Evolutionary conservation across 345 rosid species (phyloP), one percentile per base, ranked within the genome.

Genomic region (Boechera divaricarpa): DNA sequence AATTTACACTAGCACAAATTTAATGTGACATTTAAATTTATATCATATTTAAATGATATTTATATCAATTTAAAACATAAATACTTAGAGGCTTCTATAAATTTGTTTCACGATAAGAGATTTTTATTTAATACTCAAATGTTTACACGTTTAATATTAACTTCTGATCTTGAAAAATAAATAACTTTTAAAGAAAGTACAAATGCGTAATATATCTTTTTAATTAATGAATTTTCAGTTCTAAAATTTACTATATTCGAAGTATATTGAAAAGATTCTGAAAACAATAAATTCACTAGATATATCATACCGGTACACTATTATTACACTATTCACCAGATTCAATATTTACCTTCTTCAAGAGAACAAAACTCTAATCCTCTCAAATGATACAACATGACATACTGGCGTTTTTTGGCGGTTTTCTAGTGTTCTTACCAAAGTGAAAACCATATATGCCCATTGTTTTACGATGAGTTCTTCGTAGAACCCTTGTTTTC

Each of bases 401-500:
- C 38, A 7, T 7, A 35, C 38, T 41, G 44, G 44, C 44, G 13
- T 41, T 10, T 41, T 49, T 49, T 18, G 54, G 54, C 54, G 21
- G 24, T 49, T 49, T 49, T 8, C 26, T 16, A 8, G 54, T 7
- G 6, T 21, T 51, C 12, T 21, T 42, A 51, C 59, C 9, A 54
- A 28, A 35, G 38, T 35, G 38, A 6, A 7, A 54, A 54, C 60
- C 60, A 26, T 54, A 9, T 12, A 55, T 5, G 18, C 60, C 36
- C 18, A 55, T 55, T 1, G 36, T 13, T 5, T 28, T 12, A 6
- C 5, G 61, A 31, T 31, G 59, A 11, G n/a, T 6, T 56, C 10
- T 28, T 53, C n/a, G 32, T 24, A 53, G 58, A 15, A 53, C 64
- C 64, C 45, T 59, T 16, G 47, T n/a, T 45, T 36, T 16, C n/a